Conservation (phyloP, 2,329 filamentous ascomycete species). For the Arthrobotrys musiformis region DNA sequence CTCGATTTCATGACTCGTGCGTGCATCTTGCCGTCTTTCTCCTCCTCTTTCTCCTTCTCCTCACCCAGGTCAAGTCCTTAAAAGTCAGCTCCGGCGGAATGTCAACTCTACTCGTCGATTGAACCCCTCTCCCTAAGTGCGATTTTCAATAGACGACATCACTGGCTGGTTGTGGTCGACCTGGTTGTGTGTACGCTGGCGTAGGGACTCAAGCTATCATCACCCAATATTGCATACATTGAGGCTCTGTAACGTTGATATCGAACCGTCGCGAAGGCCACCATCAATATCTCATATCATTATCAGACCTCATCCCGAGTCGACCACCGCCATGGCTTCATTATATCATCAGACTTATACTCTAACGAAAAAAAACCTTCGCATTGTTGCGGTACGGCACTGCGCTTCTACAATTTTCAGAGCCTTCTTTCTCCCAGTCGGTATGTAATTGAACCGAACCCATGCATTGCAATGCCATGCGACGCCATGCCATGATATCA, state of each 20-base stretch:
- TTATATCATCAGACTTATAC: constrained; percentile 69
- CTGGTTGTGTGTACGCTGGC: neutral
- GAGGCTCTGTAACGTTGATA: too few relatives aligned
- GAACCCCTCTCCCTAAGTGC: neutral
- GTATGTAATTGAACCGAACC: constrained; percentile 29
- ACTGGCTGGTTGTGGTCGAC: neutral
- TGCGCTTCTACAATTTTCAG: constrained; percentile 67
- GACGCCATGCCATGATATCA: too few relatives aligned
- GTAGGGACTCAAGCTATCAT: neutral
- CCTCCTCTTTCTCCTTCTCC: neutral
- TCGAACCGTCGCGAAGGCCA: too few relatives aligned
- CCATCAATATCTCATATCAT: too few relatives aligned
- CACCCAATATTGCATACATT: neutral
- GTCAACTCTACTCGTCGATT: neutral
- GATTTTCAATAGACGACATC: neutral
- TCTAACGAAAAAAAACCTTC: constrained; percentile 72
- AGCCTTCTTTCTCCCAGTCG: constrained; percentile 71
- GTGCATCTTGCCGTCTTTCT: neutral
- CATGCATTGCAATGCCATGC: too few relatives aligned
- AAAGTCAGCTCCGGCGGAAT: neutral
- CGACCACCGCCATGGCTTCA: constrained; percentile 29
- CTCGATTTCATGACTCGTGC: constrained; percentile 11
- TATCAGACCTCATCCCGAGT: too few relatives aligned
- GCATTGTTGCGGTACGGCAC: constrained; percentile 70
- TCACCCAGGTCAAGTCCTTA: neutral